These are phyloP conservation scores for Ogataea ganodermae DNA, from an alignment of 805 yeast genomes.

Conservation along the genomic window DNA sequence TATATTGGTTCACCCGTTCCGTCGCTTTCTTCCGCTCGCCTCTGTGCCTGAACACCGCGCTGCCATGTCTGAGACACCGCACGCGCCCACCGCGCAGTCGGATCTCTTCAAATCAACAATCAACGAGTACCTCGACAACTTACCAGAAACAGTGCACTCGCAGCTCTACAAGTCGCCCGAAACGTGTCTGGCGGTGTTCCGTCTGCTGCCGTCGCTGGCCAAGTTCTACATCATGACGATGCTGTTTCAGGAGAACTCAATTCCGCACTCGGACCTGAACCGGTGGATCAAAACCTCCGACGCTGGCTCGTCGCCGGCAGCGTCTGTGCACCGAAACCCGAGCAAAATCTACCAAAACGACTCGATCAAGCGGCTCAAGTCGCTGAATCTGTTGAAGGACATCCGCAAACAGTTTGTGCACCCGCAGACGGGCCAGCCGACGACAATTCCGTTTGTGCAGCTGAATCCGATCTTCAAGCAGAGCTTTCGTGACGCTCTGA, in stretches of 20 bases:
- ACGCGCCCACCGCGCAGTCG: slow-evolving; percentile 13
- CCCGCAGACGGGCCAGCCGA: slow-evolving; percentile 37
- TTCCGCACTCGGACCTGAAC: slow-evolving; percentile 66
- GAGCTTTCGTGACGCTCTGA: slow-evolving; percentile 78
- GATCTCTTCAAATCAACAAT: slow-evolving; percentile 67
- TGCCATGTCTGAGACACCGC: slow-evolving; percentile 4
- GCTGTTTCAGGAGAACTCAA: slow-evolving; percentile 77
- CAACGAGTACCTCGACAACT: slow-evolving; percentile 84
- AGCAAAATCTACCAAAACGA: slow-evolving; percentile 61
- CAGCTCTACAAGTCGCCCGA: slow-evolving; percentile 87
- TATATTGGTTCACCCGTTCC: too few species aligned
- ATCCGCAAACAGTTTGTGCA: slow-evolving; percentile 35
- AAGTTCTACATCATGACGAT: slow-evolving; percentile 85
- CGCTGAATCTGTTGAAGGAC: slow-evolving; percentile 74
- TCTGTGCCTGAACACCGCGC: not conserved
- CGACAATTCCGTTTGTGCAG: slow-evolving; percentile 39
- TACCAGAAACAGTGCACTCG: slow-evolving; percentile 84
- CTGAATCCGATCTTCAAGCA: slow-evolving; percentile 73
- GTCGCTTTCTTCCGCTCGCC: not conserved
- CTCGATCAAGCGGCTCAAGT: slow-evolving; percentile 72
- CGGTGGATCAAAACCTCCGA: slow-evolving; percentile 61
- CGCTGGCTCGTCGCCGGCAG: not conserved
- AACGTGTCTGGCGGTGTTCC: slow-evolving; percentile 89
- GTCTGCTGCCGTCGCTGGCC: slow-evolving; percentile 86
- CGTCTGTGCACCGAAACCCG: slow-evolving; percentile 27